A percentile compares a stretch with the other conserved stretches of the same genome.
These are phyloP conservation scores for Solanum neorickii DNA, from an alignment of 257 asterid genomes.

Conservation along the genomic window DNA sequence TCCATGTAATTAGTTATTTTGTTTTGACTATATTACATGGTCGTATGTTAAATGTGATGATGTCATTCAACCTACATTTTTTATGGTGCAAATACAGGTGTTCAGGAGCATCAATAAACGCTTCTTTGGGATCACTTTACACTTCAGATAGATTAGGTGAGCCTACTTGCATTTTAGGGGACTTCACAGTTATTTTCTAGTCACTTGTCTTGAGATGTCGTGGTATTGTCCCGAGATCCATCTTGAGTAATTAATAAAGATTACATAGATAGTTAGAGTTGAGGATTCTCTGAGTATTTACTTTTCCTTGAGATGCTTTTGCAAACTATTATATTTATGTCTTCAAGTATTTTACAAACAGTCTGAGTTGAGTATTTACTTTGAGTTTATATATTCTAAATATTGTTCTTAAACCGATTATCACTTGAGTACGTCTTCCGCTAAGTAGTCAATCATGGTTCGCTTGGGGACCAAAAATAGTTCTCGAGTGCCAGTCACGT, in stretches of 20 bases:
- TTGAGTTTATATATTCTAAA: background rate
- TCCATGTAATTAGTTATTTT: background rate
- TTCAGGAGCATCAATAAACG: background rate
- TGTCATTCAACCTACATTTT: background rate
- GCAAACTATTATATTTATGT: background rate
- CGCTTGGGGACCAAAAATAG: background rate
- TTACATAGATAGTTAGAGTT: background rate
- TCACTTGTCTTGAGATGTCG: background rate
- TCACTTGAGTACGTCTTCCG: background rate
- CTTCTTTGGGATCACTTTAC: background rate
- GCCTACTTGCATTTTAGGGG: background rate
- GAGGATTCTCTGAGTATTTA: background rate
- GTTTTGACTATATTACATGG: background rate
- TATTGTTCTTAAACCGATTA: background rate
- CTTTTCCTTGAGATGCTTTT: background rate
- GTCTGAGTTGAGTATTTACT: background rate
- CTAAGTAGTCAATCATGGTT: background rate
- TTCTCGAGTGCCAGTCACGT: background rate
- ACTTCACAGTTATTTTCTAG: background rate
- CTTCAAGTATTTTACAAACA: background rate
- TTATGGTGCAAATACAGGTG: background rate
- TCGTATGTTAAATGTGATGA: background rate
- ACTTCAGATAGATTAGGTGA: background rate
- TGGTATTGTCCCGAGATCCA: background rate
- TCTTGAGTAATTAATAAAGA: background rate